phyloP scores from a whole-genome alignment of 768 basidiomycete species.

The Flagelloscypha sp. region DNA sequence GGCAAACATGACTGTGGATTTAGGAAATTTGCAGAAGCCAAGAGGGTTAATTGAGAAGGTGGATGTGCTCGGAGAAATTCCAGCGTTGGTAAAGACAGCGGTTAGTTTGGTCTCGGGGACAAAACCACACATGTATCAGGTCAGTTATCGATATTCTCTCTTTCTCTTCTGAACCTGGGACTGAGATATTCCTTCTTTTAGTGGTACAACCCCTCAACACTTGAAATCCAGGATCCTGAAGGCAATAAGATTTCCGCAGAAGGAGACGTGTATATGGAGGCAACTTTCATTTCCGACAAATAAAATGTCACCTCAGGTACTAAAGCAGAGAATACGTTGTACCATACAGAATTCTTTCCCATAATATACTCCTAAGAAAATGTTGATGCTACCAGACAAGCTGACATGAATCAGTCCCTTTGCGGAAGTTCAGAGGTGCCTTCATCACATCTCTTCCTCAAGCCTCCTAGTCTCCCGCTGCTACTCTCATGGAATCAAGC shows the following conservation, averaged over 20 bases:
- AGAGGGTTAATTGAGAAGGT: conserved; percentile 87
- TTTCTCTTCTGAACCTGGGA: conserved; percentile 26
- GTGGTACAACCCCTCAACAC: conserved; percentile 41
- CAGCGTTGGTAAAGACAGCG: conserved; percentile 83
- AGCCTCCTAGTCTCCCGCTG: not conserved
- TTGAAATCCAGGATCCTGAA: conserved; percentile 37
- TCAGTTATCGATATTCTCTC: conserved; percentile 23
- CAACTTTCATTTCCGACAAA: conserved; percentile 88
- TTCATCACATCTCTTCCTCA: not conserved
- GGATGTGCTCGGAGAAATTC: conserved; percentile 92
- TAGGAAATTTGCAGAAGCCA: conserved; percentile 50
- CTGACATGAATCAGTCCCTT: no score
- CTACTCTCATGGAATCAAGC: conserved; percentile 4
- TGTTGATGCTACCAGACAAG: no score
- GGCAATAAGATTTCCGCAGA: conserved; percentile 33
- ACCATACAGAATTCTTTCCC: no score
- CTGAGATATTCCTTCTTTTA: conserved; percentile 17
- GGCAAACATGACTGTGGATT: conserved; percentile 46
- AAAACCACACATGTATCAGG: conserved; percentile 93
- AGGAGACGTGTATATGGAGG: conserved; percentile 79
- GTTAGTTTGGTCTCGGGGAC: conserved; percentile 90
- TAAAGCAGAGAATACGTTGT: no score
- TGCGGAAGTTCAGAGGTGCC: no score
- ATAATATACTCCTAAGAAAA: no score
- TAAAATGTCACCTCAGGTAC: no score